Percentiles rank a stretch among this genome's conserved stretches.
Conservation (phyloP, 1,284 basidiomycete genomes). For the Ceratobasidium sp. region DNA sequence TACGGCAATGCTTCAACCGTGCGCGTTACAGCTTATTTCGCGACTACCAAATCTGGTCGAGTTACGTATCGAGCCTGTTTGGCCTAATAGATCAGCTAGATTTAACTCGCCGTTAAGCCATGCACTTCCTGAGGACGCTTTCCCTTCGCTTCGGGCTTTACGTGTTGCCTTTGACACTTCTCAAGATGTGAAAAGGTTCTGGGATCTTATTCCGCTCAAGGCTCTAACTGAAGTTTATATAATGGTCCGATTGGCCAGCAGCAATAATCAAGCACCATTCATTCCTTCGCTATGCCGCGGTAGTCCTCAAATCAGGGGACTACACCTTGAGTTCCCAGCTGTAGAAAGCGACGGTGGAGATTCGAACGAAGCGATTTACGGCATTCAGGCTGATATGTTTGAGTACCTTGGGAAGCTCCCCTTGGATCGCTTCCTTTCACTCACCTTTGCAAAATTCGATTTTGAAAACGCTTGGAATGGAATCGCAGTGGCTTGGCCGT, state of each 20-base stretch:
- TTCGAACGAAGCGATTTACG: not conserved
- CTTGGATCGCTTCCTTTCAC: not conserved
- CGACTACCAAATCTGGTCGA: not conserved
- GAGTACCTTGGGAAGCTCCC: not conserved
- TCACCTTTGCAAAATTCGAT: not conserved
- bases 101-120: not conserved
- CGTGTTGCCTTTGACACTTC: not conserved
- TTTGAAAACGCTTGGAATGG: not conserved
- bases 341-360: no score
- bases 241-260: not conserved
- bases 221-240: not conserved
- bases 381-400: not conserved
- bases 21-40: not conserved
- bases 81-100: not conserved
- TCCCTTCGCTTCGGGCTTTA: not conserved
- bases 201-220: not conserved
- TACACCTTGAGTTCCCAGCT: not conserved
- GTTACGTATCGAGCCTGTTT: not conserved
- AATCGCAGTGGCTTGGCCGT: not conserved
- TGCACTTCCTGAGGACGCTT: not conserved
- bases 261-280: not conserved
- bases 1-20: not conserved
- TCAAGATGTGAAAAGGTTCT: not conserved
- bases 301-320: not conserved
- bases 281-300: not conserved